These are phyloP conservation scores for Fraxinus sp. DNA, from an alignment of 305 asterid species.

Conservation along the genomic window DNA sequence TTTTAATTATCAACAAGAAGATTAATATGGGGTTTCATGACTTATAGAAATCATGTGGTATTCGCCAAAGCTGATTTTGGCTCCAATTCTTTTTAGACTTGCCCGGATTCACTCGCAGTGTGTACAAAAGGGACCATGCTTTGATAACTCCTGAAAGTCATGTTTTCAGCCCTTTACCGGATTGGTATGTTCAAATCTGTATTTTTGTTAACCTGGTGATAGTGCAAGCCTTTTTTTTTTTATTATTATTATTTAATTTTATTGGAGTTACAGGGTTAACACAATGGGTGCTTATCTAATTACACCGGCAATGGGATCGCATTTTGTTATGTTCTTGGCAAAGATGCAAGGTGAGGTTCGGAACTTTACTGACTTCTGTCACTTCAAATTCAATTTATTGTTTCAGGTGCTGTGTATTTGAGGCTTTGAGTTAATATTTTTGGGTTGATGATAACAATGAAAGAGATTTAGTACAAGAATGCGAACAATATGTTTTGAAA, in stretches of 20 bases:
- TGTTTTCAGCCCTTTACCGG: conserved; percentile 84
- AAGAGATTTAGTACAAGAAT: background rate
- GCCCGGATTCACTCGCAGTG: conserved; percentile 95
- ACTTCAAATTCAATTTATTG: background rate
- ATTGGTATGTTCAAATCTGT: conserved; percentile 50
- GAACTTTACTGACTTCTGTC: background rate
- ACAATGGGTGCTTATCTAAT: conserved; percentile 78
- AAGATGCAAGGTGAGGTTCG: conserved; percentile 77
- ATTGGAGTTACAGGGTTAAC: conserved; percentile 52
- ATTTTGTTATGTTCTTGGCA: conserved; percentile 90
- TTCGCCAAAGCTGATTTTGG: conserved; percentile 23
- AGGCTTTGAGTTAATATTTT: background rate
- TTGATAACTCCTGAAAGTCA: conserved; percentile 95
- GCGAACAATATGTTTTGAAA: background rate
- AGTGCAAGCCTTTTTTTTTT: background rate
- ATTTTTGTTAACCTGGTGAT: conserved; percentile 16
- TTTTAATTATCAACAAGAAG: background rate
- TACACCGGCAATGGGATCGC: conserved; percentile 83
- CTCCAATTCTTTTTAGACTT: conserved; percentile 50
- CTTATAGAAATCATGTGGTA: background rate
- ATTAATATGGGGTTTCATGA: background rate
- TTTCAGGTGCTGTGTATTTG: background rate
- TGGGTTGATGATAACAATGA: background rate
- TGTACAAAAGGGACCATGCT: conserved; percentile 81
- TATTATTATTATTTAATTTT: background rate